Evolutionary conservation across 2,329 filamentous ascomycete species (phyloP), one percentile per base, ranked within the genome.

Genomic region (Teratosphaeria pseudoeucalypti): DNA sequence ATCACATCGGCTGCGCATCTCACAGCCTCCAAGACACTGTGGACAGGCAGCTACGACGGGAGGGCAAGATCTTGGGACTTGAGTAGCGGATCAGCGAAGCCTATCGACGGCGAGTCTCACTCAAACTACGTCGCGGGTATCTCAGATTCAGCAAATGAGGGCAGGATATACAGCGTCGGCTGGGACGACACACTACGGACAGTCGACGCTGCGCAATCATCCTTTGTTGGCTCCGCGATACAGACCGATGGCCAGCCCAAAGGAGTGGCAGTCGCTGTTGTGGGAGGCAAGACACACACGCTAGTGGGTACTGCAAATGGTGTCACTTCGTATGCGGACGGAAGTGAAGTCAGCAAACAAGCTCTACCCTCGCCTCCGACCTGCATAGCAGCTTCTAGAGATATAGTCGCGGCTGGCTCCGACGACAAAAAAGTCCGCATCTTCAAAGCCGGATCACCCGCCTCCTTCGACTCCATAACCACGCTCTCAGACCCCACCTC

Each of bases 181-280:
- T 99, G 92, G 94, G 94, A 99, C 71, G 94, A 99, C 73, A 90
- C 87, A 0, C 79, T 97, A 39, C 87, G 91, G 63, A 87, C 83
- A 52, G 81, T 95, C 39, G 91, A 95, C 64, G 81, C 87, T 60
- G 81, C 85, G 0, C 84, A 86, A 57, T 87, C 85, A 68, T 89
- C 86, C 0, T 96, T 95, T 72, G 81, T 86, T 6, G 90, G 88
- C 58, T 80, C 81, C 56, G 79, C 84, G 1, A 76, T 81, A 34
- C 86, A 88, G 70, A 81, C 95, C 23, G 79, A 83, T 2, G 87
- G 86, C 19, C 94, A 97, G 70, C 94, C 94, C 2, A 92, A 88
- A 74, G 88, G 86, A 43, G 77, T 92, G 47, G 79, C 82, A 6
- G 78, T 80, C 32, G 80, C 84, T 3, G 78, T 80, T 1, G 77